Evolutionary conservation across 352 stramenopile genomes (phyloP).

Genomic region (Elongisporangium prolatum): DNA sequence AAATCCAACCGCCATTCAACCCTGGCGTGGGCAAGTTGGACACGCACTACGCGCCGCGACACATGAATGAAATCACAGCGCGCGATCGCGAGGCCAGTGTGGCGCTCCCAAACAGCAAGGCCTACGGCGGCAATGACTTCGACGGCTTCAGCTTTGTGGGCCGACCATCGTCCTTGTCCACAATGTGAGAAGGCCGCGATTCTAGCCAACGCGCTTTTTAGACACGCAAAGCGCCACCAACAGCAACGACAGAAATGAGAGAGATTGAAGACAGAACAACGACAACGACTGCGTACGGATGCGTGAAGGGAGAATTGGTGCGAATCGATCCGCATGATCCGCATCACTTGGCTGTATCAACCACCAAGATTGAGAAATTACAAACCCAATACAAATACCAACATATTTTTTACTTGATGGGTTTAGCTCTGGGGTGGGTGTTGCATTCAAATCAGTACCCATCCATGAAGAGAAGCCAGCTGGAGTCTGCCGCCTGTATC

Average conservation of each 20-base stretch:
- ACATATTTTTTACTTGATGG: not conserved
- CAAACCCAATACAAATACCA: not conserved
- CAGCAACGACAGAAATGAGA: not conserved
- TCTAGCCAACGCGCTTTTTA: not conserved
- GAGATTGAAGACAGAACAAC: constrained; percentile 1
- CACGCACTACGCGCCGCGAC: constrained; percentile 79
- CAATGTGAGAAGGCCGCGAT: constrained; percentile 19
- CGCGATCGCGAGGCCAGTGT: constrained; percentile 79
- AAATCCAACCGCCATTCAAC: constrained; percentile 82
- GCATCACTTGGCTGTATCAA: not conserved
- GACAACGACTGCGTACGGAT: constrained; percentile 1
- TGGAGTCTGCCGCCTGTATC: not conserved
- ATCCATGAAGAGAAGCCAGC: not conserved
- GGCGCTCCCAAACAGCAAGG: constrained; percentile 43
- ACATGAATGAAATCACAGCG: constrained; percentile 87
- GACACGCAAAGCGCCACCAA: not conserved
- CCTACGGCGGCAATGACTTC: constrained; percentile 72
- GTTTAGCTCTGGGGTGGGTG: not conserved
- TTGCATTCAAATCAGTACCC: not conserved
- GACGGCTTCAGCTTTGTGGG: constrained; percentile 90
- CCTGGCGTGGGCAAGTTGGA: constrained; percentile 86
- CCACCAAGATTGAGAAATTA: not conserved
- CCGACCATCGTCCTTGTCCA: constrained; percentile 68
- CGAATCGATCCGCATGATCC: not conserved
- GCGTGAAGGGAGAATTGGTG: constrained; percentile 3